phyloP scores from a whole-genome alignment of 495 filamentous ascomycete genomes.

The Hyaloscypha variabilis region DNA sequence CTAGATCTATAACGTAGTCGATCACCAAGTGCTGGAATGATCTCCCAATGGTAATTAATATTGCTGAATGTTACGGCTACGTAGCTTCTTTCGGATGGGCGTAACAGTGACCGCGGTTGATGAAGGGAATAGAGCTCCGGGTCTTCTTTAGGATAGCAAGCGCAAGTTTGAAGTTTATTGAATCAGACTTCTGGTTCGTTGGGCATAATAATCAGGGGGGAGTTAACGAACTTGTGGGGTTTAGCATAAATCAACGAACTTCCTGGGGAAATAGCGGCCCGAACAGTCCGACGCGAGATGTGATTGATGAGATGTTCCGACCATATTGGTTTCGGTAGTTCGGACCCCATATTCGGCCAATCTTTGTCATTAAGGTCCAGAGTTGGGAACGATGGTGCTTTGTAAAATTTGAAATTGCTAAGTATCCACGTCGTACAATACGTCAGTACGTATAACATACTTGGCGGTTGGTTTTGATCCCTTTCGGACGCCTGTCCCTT shows the following conservation, averaged over 20 bases:
- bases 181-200: conserved; percentile 5
- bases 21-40: conserved; percentile 14
- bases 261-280: conserved; percentile 10
- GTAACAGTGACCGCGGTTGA: neutral
- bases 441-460: conserved; percentile 52
- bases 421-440: conserved; percentile 47
- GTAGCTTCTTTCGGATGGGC: neutral
- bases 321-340: neutral
- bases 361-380: neutral
- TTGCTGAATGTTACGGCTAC: conserved; percentile 8
- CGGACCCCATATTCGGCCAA: neutral
- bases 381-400: neutral
- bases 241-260: conserved; percentile 22
- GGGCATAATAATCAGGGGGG: neutral
- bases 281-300: neutral
- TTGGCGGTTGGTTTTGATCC: conserved; percentile 39
- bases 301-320: neutral
- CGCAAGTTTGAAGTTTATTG: conserved; percentile 20
- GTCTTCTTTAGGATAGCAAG: neutral
- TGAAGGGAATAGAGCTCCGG: neutral
- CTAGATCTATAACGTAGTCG: conserved; percentile 1
- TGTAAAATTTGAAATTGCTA: neutral
- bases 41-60: neutral
- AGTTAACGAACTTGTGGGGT: conserved; percentile 12
- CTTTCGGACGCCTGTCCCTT: conserved; percentile 48